Evolutionary conservation across 768 basidiomycete genomes (phyloP).

Genomic region (Tricholoma saponaceum): DNA sequence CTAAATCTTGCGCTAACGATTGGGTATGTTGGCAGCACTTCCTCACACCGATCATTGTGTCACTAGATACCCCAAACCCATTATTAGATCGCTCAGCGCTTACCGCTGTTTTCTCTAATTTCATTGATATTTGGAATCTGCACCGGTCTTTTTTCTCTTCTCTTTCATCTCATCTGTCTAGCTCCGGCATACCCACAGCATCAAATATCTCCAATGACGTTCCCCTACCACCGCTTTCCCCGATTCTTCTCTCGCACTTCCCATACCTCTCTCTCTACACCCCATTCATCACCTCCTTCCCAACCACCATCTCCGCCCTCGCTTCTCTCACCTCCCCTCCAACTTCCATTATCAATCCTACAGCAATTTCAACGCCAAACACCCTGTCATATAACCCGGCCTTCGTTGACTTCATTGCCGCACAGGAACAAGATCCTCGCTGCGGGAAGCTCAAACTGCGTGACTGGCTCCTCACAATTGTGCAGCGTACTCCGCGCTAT

Average conservation of each 20-base stretch:
- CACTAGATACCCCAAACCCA: slow-evolving; percentile 64
- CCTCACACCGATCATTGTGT: slow-evolving; percentile 71
- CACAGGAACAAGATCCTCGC: slow-evolving; percentile 62
- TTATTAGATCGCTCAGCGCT: slow-evolving; percentile 67
- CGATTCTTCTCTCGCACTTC: slow-evolving; percentile 73
- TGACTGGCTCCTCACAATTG: slow-evolving; percentile 83
- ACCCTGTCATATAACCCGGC: slow-evolving; percentile 37
- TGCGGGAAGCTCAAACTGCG: slow-evolving; percentile 75
- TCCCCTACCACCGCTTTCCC: slow-evolving; percentile 44
- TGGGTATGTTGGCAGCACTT: slow-evolving; percentile 55
- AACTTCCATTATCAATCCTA: slow-evolving; percentile 11
- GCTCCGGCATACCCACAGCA: slow-evolving; percentile 2
- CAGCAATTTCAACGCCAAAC: slow-evolving; percentile 15
- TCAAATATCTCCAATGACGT: background rate
- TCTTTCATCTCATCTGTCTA: slow-evolving; percentile 45
- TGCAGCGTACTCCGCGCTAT: slow-evolving; percentile 87
- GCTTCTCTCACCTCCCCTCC: slow-evolving; percentile 46
- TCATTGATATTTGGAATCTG: slow-evolving; percentile 89
- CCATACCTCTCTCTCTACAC: slow-evolving; percentile 87
- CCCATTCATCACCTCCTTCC: slow-evolving; percentile 79
- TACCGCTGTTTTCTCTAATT: slow-evolving; percentile 79
- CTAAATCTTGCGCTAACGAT: background rate
- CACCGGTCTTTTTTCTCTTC: slow-evolving; percentile 71
- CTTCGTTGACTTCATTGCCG: slow-evolving; percentile 61
- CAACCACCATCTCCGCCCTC: slow-evolving; percentile 57